phyloP scores from a whole-genome alignment of 805 yeast species.

The Starmerella potacharoeniae region DNA sequence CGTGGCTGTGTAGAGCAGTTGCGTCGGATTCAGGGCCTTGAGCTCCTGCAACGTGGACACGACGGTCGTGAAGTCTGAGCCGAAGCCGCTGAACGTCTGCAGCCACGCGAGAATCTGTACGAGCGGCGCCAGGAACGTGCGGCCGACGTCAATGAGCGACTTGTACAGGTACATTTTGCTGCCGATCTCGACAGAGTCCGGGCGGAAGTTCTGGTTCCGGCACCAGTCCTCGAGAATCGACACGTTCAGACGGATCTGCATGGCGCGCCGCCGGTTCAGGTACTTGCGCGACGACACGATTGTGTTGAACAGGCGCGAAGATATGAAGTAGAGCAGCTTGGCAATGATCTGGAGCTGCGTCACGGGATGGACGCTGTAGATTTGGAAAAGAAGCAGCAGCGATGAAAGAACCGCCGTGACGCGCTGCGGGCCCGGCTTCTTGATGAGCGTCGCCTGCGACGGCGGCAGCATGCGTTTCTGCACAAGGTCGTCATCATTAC shows the following conservation, averaged over 20 bases:
- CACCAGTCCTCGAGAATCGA: conserved; percentile 92
- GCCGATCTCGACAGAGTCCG: conserved; percentile 25
- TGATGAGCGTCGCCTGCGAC: conserved; percentile 51
- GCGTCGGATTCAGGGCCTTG: conserved; percentile 54
- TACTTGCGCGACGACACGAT: conserved; percentile 51
- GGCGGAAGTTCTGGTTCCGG: conserved; percentile 49
- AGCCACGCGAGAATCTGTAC: conserved; percentile 80
- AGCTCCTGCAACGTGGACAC: conserved; percentile 42
- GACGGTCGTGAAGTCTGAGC: conserved; percentile 36
- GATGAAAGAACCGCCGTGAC: conserved; percentile 84
- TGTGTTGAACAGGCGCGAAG: conserved; percentile 60
- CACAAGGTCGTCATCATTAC: conserved; percentile 54
- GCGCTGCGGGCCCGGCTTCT: conserved; percentile 80
- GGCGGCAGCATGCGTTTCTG: conserved; percentile 76
- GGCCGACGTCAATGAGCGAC: conserved; percentile 53
- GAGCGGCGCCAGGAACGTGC: conserved; percentile 55
- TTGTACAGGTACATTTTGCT: conserved; percentile 35
- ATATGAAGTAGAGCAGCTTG: conserved; percentile 67
- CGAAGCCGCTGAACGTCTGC: conserved; percentile 67
- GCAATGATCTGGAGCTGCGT: conserved; percentile 69
- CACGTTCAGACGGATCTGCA: conserved; percentile 77
- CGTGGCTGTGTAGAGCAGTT: conserved; percentile 57
- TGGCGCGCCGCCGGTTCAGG: conserved; percentile 69
- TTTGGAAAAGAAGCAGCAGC: conserved; percentile 66
- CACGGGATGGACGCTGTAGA: conserved; percentile 69